These are phyloP conservation scores for Brassica nigra DNA, from an alignment of 345 rosid species.

Conservation along the genomic window DNA sequence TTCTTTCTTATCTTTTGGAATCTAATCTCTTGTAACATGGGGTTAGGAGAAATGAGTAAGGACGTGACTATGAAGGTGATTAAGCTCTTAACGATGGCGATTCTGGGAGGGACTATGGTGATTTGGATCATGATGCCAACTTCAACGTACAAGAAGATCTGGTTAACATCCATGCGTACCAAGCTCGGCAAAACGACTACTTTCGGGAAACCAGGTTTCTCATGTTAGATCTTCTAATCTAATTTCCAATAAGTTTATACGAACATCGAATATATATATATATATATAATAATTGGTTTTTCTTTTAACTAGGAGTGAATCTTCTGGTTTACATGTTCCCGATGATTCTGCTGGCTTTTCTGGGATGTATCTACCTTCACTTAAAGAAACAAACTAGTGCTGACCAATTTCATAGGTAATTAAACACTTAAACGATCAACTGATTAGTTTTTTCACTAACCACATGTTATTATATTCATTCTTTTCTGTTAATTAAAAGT, in stretches of 20 bases:
- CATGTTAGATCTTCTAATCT: neutral
- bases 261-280: neutral
- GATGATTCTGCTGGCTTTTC: conserved; percentile 53
- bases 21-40: conserved; percentile 5
- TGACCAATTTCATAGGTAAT: conserved; percentile 21
- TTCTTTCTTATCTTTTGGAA: conserved; percentile 4
- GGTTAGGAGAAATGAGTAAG: conserved; percentile 21
- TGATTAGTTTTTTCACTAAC: neutral
- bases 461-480: neutral
- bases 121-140: conserved; percentile 76
- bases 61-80: conserved; percentile 38
- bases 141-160: conserved; percentile 42
- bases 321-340: conserved; percentile 63
- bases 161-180: conserved; percentile 47
- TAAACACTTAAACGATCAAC: neutral
- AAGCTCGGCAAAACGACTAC: conserved; percentile 47
- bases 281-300: neutral
- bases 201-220: conserved; percentile 60
- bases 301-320: conserved; percentile 46
- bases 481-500: conserved; percentile 5
- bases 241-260: neutral
- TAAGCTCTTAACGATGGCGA: conserved; percentile 39
- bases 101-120: conserved; percentile 55
- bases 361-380: conserved; percentile 66
- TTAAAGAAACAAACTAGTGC: conserved; percentile 28